Evolutionary conservation across 1,284 basidiomycete species (phyloP).

Genomic region (Cryptococcus neoformans): DNA sequence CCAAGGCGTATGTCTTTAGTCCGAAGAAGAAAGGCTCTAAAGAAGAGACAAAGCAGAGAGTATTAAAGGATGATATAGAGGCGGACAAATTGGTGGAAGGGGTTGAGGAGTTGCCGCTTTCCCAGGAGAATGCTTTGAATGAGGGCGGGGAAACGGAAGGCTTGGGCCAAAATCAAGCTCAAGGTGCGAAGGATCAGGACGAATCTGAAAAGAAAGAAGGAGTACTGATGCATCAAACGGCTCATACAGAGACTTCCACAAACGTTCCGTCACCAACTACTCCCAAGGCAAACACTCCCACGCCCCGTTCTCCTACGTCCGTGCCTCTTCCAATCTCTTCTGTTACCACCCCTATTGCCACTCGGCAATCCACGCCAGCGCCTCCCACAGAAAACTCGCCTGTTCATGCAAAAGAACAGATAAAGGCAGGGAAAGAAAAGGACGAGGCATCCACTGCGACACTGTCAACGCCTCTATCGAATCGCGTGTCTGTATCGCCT

Average conservation of each 20-base stretch:
- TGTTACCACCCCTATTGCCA: slow-evolving; percentile 25
- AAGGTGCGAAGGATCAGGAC: slow-evolving; percentile 3
- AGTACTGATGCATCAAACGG: neutral
- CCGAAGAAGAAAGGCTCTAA: slow-evolving; percentile 13
- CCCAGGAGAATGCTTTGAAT: neutral
- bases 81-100: neutral
- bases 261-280: neutral
- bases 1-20: slow-evolving; percentile 29
- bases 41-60: slow-evolving; percentile 8
- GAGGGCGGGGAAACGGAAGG: slow-evolving; percentile 6
- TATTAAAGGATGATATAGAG: neutral
- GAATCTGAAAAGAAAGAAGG: slow-evolving; percentile 11
- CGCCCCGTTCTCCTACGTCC: slow-evolving; percentile 7
- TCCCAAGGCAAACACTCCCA: neutral
- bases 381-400: slow-evolving; percentile 6
- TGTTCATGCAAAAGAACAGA: too few species aligned
- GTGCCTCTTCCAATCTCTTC: slow-evolving; percentile 37
- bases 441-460: neutral
- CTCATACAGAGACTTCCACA: neutral
- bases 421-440: too few species aligned
- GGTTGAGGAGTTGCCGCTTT: neutral
- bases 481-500: slow-evolving; percentile 43
- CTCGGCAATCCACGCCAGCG: slow-evolving; percentile 23
- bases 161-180: slow-evolving; percentile 8
- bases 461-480: slow-evolving; percentile 22